A percentile compares a stretch with the other conserved stretches of the same genome.
phyloP scores from a whole-genome alignment of 306 rosid genomes.

The Vigna hirtella region DNA sequence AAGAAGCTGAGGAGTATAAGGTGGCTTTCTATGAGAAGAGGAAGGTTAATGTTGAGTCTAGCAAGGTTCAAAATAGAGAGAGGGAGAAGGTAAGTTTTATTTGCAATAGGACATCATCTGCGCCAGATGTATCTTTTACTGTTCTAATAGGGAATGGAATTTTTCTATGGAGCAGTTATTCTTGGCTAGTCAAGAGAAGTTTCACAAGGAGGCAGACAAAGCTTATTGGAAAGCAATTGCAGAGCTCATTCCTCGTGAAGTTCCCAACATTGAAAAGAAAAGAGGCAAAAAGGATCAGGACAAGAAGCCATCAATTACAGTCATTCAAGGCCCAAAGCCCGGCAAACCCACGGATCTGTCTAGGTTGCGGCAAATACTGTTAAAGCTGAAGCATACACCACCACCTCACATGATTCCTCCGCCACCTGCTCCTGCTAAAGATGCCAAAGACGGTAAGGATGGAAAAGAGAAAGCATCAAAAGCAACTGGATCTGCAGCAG shows the following conservation, averaged over 20 bases:
- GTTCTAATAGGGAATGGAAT: neutral
- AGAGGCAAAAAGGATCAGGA: conserved; percentile 98
- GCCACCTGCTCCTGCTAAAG: conserved; percentile 83
- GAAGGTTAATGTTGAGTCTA: conserved; percentile 89
- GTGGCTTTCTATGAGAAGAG: conserved; percentile 90
- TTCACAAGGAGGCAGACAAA: conserved; percentile 98
- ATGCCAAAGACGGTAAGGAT: conserved; percentile 69
- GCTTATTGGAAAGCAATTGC: conserved; percentile 95
- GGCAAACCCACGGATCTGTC: conserved; percentile 98
- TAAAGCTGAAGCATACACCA: conserved; percentile 96
- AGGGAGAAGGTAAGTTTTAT: conserved; percentile 78
- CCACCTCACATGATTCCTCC: conserved; percentile 98
- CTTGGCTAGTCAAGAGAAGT: conserved; percentile 88
- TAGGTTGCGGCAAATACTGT: conserved; percentile 85
- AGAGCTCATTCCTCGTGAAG: conserved; percentile 94
- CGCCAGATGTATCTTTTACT: neutral
- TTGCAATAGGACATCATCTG: conserved; percentile 20
- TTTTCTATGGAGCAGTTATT: conserved; percentile 60
- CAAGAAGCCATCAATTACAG: conserved; percentile 86
- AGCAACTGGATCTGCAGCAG: conserved; percentile 62
- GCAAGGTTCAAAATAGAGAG: conserved; percentile 86
- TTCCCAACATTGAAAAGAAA: conserved; percentile 90
- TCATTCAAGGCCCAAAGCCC: conserved; percentile 97
- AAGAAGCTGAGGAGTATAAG: conserved; percentile 93
- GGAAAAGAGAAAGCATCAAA: conserved; percentile 70